Conservation (phyloP, 805 yeast species). For the Metschnikowia kofuensis region DNA sequence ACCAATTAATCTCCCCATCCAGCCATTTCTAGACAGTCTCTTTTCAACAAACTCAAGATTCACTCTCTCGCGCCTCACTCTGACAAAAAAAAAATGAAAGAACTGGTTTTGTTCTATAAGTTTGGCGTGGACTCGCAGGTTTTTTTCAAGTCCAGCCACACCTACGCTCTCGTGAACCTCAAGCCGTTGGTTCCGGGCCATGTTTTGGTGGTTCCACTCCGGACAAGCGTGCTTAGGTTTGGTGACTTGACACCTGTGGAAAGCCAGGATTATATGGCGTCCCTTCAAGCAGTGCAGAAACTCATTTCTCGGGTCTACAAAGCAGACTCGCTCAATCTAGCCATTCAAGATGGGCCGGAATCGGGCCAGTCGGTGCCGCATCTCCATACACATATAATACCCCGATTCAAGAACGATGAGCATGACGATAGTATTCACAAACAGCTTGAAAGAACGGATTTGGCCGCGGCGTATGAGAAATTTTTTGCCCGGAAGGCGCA, state of each 20-base stretch:
- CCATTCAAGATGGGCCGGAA: conserved; percentile 94
- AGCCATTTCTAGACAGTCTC: too few species aligned
- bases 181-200: conserved; percentile 95
- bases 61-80: too few species aligned
- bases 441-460: conserved; percentile 55
- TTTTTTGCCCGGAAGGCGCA: conserved; percentile 21
- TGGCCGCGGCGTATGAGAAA: conserved; percentile 30
- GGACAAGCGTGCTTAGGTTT: conserved; percentile 58
- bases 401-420: conserved; percentile 62
- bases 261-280: conserved; percentile 68
- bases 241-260: conserved; percentile 73
- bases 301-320: conserved; percentile 65
- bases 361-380: conserved; percentile 98
- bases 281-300: conserved; percentile 67
- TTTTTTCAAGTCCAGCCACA: conserved; percentile 53
- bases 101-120: conserved; percentile 45
- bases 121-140: conserved; percentile 59
- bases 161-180: conserved; percentile 85
- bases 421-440: conserved; percentile 63
- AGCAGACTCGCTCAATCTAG: conserved; percentile 83
- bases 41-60: too few species aligned
- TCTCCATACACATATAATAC: conserved; percentile 90
- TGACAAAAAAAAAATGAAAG: conserved; percentile 3
- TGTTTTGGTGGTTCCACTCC: conserved; percentile 76
- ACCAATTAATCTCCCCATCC: too few species aligned